Evolutionary conservation across 148 eudicot genomes (phyloP).

Genomic region (Rhododendron mucronatum): DNA sequence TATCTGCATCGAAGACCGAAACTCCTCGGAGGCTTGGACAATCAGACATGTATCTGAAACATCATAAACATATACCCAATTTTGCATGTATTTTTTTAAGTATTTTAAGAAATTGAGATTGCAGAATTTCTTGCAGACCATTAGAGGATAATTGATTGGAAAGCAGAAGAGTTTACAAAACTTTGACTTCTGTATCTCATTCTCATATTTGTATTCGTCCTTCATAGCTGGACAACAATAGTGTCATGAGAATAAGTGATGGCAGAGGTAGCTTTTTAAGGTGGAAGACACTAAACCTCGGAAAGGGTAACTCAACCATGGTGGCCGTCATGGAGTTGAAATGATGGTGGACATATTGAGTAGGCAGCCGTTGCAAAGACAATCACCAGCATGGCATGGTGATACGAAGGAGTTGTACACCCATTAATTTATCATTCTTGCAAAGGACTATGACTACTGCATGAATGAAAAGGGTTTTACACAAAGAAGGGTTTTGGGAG

Average conservation of each 20-base stretch:
- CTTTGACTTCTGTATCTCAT: not conserved
- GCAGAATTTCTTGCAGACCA: not conserved
- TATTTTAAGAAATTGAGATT: not conserved
- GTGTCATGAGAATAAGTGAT: not conserved
- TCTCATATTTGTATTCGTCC: not conserved
- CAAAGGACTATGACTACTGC: not conserved
- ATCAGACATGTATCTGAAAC: not conserved
- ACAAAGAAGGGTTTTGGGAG: not conserved
- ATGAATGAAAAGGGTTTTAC: not conserved
- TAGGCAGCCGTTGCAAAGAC: not conserved
- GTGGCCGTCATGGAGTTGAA: not conserved
- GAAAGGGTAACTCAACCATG: not conserved
- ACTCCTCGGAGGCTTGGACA: not conserved
- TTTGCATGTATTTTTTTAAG: not conserved
- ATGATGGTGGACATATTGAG: not conserved
- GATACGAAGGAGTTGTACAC: not conserved
- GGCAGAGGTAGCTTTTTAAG: not conserved
- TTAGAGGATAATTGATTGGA: not conserved
- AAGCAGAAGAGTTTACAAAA: not conserved
- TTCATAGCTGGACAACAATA: not conserved
- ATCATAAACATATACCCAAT: not conserved
- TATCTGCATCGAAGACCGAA: not conserved
- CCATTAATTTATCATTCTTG: not conserved
- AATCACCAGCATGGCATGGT: not conserved
- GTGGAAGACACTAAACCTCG: not conserved